phyloP scores from a whole-genome alignment of 768 basidiomycete species.

The Amanita inopinata region DNA sequence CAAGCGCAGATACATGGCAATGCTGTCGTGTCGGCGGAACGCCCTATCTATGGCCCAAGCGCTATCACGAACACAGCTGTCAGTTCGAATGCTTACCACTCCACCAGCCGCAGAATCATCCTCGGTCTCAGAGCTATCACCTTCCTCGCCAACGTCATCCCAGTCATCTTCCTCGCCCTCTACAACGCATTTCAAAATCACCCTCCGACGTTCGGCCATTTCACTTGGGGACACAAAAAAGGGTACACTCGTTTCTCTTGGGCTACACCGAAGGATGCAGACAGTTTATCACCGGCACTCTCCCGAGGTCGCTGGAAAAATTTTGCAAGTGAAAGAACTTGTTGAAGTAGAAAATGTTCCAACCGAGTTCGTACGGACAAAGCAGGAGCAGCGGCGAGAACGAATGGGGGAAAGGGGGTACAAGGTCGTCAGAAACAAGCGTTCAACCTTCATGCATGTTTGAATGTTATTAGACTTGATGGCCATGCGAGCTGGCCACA shows the following conservation, averaged over 20 bases:
- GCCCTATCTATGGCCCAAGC: not conserved
- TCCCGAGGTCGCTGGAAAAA: conserved; percentile 74
- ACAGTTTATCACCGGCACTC: conserved; percentile 75
- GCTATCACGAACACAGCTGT: not conserved
- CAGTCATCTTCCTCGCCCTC: conserved; percentile 14
- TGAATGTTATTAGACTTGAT: conserved; percentile 12
- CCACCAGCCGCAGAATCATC: not conserved
- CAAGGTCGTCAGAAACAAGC: conserved; percentile 36
- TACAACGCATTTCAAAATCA: conserved; percentile 81
- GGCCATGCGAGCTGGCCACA: not conserved
- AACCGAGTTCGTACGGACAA: conserved; percentile 53
- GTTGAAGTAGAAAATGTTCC: conserved; percentile 84
- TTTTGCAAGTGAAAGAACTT: conserved; percentile 82
- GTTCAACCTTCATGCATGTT: conserved; percentile 23
- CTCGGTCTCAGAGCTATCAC: not conserved
- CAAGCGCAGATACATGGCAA: too few relatives aligned
- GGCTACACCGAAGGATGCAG: conserved; percentile 74
- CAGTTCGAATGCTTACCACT: not conserved
- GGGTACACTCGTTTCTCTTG: conserved; percentile 73
- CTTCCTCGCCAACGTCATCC: not conserved
- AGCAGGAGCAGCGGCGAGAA: conserved; percentile 56
- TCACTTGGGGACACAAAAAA: conserved; percentile 64
- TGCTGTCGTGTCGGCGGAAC: not conserved
- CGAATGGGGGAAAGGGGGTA: conserved; percentile 64
- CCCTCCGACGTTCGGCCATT: conserved; percentile 79